Conservation (phyloP, 805 yeast genomes). For the Suhomyces xylopsoci region DNA sequence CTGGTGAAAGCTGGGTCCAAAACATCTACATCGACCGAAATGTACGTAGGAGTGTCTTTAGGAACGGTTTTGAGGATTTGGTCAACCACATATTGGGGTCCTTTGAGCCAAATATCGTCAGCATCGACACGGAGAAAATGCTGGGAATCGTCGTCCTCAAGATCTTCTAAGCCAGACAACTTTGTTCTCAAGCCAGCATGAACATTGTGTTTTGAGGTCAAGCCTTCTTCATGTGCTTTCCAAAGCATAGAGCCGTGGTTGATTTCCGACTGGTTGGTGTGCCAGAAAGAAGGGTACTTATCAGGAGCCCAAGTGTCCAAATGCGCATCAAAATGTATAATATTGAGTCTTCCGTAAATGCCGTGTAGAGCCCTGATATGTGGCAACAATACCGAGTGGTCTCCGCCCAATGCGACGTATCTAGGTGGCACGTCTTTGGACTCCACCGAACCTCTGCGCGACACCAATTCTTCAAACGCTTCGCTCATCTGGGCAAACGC, state of each 20-base stretch:
- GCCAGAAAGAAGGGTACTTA: constrained; percentile 64
- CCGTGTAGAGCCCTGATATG: constrained; percentile 62
- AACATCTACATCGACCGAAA: constrained; percentile 74
- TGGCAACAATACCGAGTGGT: constrained; percentile 73
- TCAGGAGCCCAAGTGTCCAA: constrained; percentile 79
- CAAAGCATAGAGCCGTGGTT: constrained; percentile 88
- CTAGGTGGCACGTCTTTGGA: constrained; percentile 46
- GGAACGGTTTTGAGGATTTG: constrained; percentile 56
- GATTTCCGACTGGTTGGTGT: constrained; percentile 54
- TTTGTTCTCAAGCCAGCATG: constrained; percentile 80
- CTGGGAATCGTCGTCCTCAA: constrained; percentile 67
- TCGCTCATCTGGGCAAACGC: constrained; percentile 53
- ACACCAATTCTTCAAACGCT: constrained; percentile 55
- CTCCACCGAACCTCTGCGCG: constrained; percentile 29
- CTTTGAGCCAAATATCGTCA: constrained; percentile 70
- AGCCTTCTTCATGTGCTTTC: constrained; percentile 72
- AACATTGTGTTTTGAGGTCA: constrained; percentile 54
- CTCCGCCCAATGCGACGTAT: constrained; percentile 76
- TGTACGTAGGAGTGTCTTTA: constrained; percentile 62
- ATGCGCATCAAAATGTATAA: constrained; percentile 84
- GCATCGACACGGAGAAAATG: constrained; percentile 69
- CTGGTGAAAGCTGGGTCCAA: constrained; percentile 57
- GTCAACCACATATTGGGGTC: constrained; percentile 56
- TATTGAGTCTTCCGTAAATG: constrained; percentile 63
- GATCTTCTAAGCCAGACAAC: constrained; percentile 57